Percentiles rank a stretch among this genome's conserved stretches.
Conservation (phyloP, 495 filamentous ascomycete genomes). For the Bryoglossum gracile region DNA sequence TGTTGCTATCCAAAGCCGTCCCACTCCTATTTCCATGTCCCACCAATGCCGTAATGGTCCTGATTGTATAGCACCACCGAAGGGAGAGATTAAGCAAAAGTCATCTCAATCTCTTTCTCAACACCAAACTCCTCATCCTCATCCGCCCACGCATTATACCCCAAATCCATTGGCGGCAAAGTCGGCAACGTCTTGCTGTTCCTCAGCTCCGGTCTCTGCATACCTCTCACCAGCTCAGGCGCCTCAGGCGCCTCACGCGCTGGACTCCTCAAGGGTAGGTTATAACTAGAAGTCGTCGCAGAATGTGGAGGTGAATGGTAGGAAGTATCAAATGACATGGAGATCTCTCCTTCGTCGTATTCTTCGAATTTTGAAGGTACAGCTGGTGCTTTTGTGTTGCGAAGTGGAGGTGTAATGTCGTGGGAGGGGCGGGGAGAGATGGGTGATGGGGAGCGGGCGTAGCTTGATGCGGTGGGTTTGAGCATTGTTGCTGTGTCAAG, state of each 20-base stretch:
- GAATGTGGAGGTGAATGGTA: conserved; percentile 33
- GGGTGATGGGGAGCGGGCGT: conserved; percentile 24
- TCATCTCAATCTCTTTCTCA: conserved; percentile 65
- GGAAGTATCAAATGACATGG: conserved; percentile 69
- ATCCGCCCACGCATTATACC: conserved; percentile 78
- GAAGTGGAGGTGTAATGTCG: too few relatives aligned
- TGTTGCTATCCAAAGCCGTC: too few relatives aligned
- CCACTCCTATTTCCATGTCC: too few relatives aligned
- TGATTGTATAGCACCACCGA: too few relatives aligned
- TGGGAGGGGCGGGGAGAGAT: conserved; percentile 19
- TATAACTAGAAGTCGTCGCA: conserved; percentile 8
- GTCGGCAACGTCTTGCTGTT: conserved; percentile 33
- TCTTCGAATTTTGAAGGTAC: too few relatives aligned
- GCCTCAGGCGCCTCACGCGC: neutral
- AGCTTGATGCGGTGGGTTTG: conserved; percentile 36
- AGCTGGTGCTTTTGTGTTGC: too few relatives aligned
- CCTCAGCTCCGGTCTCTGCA: conserved; percentile 25
- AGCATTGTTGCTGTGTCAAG: conserved; percentile 58
- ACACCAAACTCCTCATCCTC: conserved; percentile 66
- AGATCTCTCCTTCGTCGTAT: conserved; percentile 39
- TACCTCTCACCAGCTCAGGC: neutral
- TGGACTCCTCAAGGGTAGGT: conserved; percentile 17
- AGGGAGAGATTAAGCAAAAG: conserved; percentile 72
- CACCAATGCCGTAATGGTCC: too few relatives aligned
- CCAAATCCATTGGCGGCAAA: conserved; percentile 41